Base-by-base conservation (phyloP, 306 rosid species). In the Castanea crenata region DNA sequence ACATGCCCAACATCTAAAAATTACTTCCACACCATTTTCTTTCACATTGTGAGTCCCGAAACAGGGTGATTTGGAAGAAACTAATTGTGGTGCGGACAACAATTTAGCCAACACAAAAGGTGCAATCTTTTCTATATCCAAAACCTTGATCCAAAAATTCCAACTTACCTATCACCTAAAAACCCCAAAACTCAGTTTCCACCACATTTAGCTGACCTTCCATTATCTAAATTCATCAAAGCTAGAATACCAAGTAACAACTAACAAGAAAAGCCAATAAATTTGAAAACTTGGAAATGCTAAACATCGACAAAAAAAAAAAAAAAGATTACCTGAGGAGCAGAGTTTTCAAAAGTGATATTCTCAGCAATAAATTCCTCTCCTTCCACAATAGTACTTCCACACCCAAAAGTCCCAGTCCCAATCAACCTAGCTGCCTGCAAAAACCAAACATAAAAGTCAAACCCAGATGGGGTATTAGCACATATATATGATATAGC, bases 321-420 rank as follows among this genome's bases (percentile, higher is more conserved):
- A 41, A 41, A 2, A 41, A 18, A 75, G 77, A 20, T 25, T 79
- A 92, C 98, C 97, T 92, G 81, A 77, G 98, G 93, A 64, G 97
- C 73, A 63, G 92, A 92, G 83, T 94, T 92, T 89, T 94, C 95
- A 77, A 94, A 92, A 5, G 98, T 94, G 72, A 94, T 85, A 59
- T 94, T 94, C 87, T 92, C 97, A 63, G 97, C 97, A 80, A 94
- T 91, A 38, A 94, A 94, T 69, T 94, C 98, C 78, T 87, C 94
- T 19, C 97, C 98, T 90, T 94, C 98, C 58, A 94, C 95, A 85
- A 94, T 94, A 5, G 76, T 46, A 51, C 87, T 91, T 56, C 97
- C 98, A 78, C 98, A 91, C 62, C 93, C 98, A 84, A 94, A 94
- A 23, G 97, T 94, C 63, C 98, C 98, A 52, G 88, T 90, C 44